These are phyloP conservation scores for Grosmannia huntii DNA, from an alignment of 2,329 filamentous ascomycete species.

Conservation along the genomic window DNA sequence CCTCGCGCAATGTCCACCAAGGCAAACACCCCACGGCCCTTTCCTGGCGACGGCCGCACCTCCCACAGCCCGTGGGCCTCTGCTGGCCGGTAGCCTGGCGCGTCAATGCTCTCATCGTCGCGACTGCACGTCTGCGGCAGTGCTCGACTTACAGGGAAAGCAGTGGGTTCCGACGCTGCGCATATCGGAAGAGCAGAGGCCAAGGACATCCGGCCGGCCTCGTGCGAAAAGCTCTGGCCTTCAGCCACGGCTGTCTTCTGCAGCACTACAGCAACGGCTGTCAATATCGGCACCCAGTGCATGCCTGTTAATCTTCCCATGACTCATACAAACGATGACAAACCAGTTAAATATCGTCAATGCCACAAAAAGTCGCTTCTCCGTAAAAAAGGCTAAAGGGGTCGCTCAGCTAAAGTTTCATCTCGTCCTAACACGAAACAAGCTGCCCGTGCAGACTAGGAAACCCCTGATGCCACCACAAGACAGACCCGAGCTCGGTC, in stretches of 20 bases:
- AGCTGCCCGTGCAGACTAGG: too few relatives aligned
- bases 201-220: neutral
- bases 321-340: neutral
- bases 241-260: neutral
- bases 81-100: neutral
- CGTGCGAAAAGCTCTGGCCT: neutral
- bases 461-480: too few relatives aligned
- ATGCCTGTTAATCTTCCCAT: neutral
- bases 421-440: neutral
- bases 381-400: neutral
- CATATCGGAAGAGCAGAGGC: neutral
- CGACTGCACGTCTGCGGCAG: neutral
- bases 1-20: conserved; percentile 20
- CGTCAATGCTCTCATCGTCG: neutral
- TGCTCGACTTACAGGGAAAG: neutral
- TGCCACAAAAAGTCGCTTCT: neutral
- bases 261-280: neutral
- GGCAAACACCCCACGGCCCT: conserved; percentile 30
- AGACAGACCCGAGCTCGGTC: too few relatives aligned
- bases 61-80: conserved; percentile 4
- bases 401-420: neutral
- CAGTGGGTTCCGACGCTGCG: neutral
- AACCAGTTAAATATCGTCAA: neutral
- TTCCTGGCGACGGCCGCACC: conserved; percentile 16
- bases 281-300: neutral